Conservation (phyloP, 768 basidiomycete species). For the Omphalotus guepiniiformis region DNA sequence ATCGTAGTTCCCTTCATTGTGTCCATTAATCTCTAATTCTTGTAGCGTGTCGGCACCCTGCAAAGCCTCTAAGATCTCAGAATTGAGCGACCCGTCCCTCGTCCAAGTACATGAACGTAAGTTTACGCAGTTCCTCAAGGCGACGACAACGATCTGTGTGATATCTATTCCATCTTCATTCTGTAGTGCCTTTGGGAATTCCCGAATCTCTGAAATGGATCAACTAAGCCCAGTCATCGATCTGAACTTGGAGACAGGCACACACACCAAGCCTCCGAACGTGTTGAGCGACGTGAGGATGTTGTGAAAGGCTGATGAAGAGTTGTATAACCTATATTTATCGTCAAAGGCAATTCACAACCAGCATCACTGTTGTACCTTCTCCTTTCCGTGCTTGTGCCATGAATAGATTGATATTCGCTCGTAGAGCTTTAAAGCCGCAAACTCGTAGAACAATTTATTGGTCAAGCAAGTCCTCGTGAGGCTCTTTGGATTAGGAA, state of each 20-base stretch:
- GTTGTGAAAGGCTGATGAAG: conserved; percentile 55
- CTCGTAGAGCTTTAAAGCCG: conserved; percentile 50
- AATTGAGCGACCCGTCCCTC: conserved; percentile 67
- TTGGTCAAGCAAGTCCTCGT: conserved; percentile 53
- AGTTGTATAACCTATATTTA: conserved; percentile 51
- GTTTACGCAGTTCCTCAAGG: conserved; percentile 56
- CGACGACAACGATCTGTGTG: conserved; percentile 38
- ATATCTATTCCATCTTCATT: conserved; percentile 28
- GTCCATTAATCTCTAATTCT: conserved; percentile 72
- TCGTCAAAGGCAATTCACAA: background rate
- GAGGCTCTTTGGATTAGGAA: conserved; percentile 52
- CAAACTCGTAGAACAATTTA: conserved; percentile 48
- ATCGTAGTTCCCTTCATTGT: conserved; percentile 49
- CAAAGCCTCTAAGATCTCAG: conserved; percentile 54
- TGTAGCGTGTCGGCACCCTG: conserved; percentile 33
- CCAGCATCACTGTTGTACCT: conserved; percentile 33
- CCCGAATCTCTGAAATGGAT: conserved; percentile 53
- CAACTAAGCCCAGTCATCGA: background rate
- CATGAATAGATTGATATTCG: conserved; percentile 62
- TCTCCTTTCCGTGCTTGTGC: conserved; percentile 62
- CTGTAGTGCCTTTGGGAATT: conserved; percentile 57
- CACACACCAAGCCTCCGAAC: conserved; percentile 56
- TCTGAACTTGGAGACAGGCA: background rate
- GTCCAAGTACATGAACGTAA: conserved; percentile 73
- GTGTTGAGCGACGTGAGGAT: conserved; percentile 51